Conservation (phyloP, 1,284 basidiomycete genomes). For the Pyrrhoderma noxium region DNA sequence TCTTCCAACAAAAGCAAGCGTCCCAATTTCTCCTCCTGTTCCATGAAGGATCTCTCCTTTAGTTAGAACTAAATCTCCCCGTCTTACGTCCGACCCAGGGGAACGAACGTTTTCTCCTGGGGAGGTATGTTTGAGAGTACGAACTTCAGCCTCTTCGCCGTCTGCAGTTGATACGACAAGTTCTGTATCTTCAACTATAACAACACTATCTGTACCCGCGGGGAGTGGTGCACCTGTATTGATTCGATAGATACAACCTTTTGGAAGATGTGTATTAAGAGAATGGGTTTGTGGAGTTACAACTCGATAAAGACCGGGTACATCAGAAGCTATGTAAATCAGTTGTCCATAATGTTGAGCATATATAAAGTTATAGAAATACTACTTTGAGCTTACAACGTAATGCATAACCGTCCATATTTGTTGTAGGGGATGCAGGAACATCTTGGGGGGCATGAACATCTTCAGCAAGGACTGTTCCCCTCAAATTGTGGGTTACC, state of each 20-base stretch:
- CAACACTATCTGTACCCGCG: conserved; percentile 64
- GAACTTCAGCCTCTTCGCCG: conserved; percentile 63
- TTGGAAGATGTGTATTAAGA: conserved; percentile 36
- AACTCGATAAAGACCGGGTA: conserved; percentile 64
- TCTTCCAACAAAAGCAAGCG: conserved; percentile 72
- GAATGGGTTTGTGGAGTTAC: conserved; percentile 50
- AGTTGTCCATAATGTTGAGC: not conserved
- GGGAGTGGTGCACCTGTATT: conserved; percentile 78
- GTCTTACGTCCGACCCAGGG: conserved; percentile 66
- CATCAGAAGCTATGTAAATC: conserved; percentile 41
- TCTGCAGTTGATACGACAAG: conserved; percentile 43
- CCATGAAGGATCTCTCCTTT: conserved; percentile 55
- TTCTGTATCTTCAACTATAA: conserved; percentile 90
- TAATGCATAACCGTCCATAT: conserved; percentile 84
- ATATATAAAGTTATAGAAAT: conserved; percentile 1
- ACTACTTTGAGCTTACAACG: conserved; percentile 38
- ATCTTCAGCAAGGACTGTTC: conserved; percentile 71
- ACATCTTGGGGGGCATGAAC: conserved; percentile 58
- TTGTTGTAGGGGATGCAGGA: conserved; percentile 63
- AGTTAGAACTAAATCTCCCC: conserved; percentile 61
- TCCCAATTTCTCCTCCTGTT: conserved; percentile 81
- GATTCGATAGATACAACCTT: conserved; percentile 60
- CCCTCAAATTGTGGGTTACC: conserved; percentile 52
- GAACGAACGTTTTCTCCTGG: conserved; percentile 66
- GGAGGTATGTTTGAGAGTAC: conserved; percentile 57